Evolutionary conservation across 1,139 yeast genomes (phyloP).

Genomic region (Candida pseudoviswanathii): DNA sequence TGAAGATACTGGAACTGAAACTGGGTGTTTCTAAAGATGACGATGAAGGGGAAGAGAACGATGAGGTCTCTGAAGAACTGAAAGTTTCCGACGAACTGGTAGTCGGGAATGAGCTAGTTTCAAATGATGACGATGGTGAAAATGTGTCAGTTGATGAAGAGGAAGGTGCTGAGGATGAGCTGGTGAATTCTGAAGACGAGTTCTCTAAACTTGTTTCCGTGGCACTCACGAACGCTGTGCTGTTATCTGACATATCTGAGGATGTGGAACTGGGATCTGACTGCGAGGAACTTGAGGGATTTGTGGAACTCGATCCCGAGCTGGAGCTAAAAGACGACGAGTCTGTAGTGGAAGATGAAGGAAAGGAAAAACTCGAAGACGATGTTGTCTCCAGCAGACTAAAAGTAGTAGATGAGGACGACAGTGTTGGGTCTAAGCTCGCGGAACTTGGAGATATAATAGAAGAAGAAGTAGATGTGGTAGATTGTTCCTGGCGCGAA

Average conservation of each 20-base stretch:
- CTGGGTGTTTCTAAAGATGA: constrained; percentile 6
- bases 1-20: constrained; percentile 1
- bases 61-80: neutral
- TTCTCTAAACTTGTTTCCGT: neutral
- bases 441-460: neutral
- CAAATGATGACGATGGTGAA: neutral
- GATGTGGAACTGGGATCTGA: too few relatives aligned
- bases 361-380: neutral
- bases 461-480: neutral
- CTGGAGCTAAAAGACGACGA: neutral
- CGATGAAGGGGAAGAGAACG: constrained; percentile 6
- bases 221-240: neutral
- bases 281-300: neutral
- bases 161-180: neutral
- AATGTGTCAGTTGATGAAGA: neutral
- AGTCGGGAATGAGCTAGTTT: neutral
- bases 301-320: constrained; percentile 1
- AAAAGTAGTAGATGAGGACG: constrained; percentile 3
- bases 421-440: neutral
- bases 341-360: constrained; percentile 1
- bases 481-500: neutral
- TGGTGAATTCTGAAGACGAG: neutral
- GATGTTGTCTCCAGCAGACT: neutral
- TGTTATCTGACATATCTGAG: constrained; percentile 7
- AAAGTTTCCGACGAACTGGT: neutral